These are phyloP conservation scores for Capronia americana DNA, from an alignment of 2,329 filamentous ascomycete species.

Conservation along the genomic window DNA sequence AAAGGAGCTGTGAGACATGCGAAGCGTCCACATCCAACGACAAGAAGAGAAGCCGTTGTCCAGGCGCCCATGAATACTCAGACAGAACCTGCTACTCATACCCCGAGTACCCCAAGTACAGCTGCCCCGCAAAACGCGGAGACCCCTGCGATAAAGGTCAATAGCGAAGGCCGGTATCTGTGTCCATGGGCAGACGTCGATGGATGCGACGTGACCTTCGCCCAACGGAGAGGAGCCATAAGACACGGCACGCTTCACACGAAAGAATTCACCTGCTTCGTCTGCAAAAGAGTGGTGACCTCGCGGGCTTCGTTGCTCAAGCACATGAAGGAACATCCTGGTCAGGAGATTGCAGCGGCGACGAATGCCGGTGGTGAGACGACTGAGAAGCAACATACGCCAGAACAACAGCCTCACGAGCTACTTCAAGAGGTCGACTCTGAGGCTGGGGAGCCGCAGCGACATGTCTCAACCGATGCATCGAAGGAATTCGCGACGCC, in stretches of 20 bases:
- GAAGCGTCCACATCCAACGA: background rate
- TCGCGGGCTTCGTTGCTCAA: slow-evolving; percentile 26
- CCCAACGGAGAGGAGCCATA: slow-evolving; percentile 19
- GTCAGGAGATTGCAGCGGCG: slow-evolving; percentile 17
- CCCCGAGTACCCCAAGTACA: background rate
- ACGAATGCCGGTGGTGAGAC: background rate
- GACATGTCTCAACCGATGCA: slow-evolving; percentile 10
- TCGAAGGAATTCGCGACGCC: slow-evolving; percentile 19
- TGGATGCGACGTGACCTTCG: slow-evolving; percentile 33
- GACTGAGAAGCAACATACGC: background rate
- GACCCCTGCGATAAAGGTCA: slow-evolving; percentile 6
- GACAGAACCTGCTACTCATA: background rate
- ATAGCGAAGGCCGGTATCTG: slow-evolving; percentile 23
- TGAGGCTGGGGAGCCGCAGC: background rate
- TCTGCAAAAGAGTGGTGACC: slow-evolving; percentile 31
- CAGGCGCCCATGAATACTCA: background rate
- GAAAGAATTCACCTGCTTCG: slow-evolving; percentile 24
- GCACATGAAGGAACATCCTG: slow-evolving; percentile 31
- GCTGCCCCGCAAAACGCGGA: background rate
- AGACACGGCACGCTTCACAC: slow-evolving; percentile 32
- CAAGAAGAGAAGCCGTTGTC: background rate
- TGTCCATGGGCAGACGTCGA: slow-evolving; percentile 32
- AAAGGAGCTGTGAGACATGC: slow-evolving; percentile 35
- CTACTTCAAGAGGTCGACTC: background rate
- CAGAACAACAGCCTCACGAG: background rate